Conservation (phyloP, 2,329 filamentous ascomycete genomes). For the Alternaria sp. region DNA sequence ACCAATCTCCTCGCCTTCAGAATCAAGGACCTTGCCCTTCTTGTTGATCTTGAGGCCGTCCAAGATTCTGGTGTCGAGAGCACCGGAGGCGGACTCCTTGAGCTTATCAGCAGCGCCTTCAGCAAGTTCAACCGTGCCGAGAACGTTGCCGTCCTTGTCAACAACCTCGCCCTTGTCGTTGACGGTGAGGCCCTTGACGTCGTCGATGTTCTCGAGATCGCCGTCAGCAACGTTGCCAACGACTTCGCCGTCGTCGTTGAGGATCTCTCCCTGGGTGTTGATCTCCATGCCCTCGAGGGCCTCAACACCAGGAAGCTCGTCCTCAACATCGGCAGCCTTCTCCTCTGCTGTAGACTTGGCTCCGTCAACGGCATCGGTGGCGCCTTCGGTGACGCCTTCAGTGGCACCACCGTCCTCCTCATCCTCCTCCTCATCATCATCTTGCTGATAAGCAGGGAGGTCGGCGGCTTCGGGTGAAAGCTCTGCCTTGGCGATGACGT, state of each 20-base stretch:
- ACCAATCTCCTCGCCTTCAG: constrained; percentile 61
- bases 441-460: constrained; percentile 44
- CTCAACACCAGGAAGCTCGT: constrained; percentile 61
- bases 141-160: constrained; percentile 60
- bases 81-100: constrained; percentile 50
- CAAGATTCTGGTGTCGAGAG: constrained; percentile 58
- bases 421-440: constrained; percentile 32
- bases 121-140: constrained; percentile 60
- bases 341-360: constrained; percentile 48
- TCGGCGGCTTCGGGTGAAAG: constrained; percentile 57
- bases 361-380: constrained; percentile 26
- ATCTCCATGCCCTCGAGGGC: constrained; percentile 61
- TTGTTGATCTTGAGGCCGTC: constrained; percentile 66
- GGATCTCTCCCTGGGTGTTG: constrained; percentile 60
- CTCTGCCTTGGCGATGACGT: constrained; percentile 62
- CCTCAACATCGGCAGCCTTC: constrained; percentile 53
- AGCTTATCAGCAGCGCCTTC: constrained; percentile 59
- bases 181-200: constrained; percentile 59
- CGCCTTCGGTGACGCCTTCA: constrained; percentile 29
- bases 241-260: constrained; percentile 59
- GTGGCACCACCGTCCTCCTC: constrained; percentile 37
- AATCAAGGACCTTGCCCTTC: constrained; percentile 62
- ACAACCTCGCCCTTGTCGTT: constrained; percentile 62
- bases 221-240: constrained; percentile 59
- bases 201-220: constrained; percentile 51